Evolutionary conservation across 2,329 filamentous ascomycete genomes (phyloP).

Genomic region (Colletotrichum phormii): DNA sequence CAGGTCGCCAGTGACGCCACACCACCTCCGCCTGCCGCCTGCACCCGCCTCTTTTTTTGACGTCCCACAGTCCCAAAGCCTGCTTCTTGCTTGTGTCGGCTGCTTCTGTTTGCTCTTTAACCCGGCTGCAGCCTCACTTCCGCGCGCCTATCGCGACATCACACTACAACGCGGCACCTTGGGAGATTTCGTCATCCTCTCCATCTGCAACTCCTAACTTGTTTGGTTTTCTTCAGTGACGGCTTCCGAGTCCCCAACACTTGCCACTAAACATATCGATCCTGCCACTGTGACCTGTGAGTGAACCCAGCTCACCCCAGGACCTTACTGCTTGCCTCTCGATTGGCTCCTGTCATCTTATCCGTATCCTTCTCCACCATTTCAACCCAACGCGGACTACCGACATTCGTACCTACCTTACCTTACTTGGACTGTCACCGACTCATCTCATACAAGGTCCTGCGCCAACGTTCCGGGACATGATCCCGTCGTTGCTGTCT

Average conservation of each 20-base stretch:
- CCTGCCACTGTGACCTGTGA: not conserved
- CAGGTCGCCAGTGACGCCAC: constrained; percentile 5
- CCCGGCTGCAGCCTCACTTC: not conserved
- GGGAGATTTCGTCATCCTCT: not conserved
- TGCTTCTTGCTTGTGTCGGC: not conserved
- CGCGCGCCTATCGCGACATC: not conserved
- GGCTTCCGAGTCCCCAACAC: too few species aligned
- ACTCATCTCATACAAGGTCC: not conserved
- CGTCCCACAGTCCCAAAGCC: not conserved
- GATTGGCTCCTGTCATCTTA: not conserved
- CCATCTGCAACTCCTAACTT: not conserved
- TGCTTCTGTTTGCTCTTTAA: not conserved
- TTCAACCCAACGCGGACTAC: constrained; percentile 5
- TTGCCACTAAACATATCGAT: not conserved
- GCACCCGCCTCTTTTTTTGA: constrained; percentile 8
- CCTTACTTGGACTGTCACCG: not conserved
- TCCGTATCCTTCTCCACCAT: not conserved
- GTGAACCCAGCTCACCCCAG: constrained; percentile 10
- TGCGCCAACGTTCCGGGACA: constrained; percentile 4
- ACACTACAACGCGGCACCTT: not conserved
- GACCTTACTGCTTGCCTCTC: constrained; percentile 5
- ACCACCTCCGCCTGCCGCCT: not conserved
- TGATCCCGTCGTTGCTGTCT: constrained; percentile 6
- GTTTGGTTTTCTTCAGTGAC: not conserved
- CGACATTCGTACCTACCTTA: not conserved